Evolutionary conservation across 768 basidiomycete genomes (phyloP), one percentile per base, ranked within the genome.

Genomic region (Tephrocybe sp.): DNA sequence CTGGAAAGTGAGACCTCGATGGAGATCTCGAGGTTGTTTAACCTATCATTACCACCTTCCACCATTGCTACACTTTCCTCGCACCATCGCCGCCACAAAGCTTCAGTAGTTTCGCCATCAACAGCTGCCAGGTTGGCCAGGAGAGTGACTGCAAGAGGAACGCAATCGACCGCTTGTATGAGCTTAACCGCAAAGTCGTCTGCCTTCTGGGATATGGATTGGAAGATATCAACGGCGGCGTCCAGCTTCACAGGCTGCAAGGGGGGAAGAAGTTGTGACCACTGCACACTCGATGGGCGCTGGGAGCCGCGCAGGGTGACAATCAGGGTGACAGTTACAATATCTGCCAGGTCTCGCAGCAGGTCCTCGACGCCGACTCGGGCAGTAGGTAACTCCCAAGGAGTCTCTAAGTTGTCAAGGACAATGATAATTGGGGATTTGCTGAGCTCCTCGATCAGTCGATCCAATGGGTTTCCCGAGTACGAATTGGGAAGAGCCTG

Each of bases 351-450:
- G 15, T 63, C 55, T 12, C 44, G 38, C 6, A 69, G 52, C 6
- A 67, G 40, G 2, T 24, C 24, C 52, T 69, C 68, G 1, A 66
- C 50, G 1, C 56, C 60, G 3, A 60, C 49, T 8, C 61, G 60
- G 16, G 53, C 59, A 5, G 53, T 43, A n/a, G 56, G 49, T 2
- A 60, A 49, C 33, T 67, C 65, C 67, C 66, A 70, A 1, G 61
- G 57, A 2, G 66, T 67, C 50, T 70, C 69, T 8, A 69, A 62
- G 42, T 69, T 69, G 44, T 69, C 68, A 7, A 69, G 47, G 11
- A 64, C 56, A 34, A 70, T 27, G 11, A 69, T 42, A 33, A 43
- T 57, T 9, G 55, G 49, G 12, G 38, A 33, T 37, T 42, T 41
- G 13, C 27, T 42, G 8, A 65, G 54, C 13, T 39, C 50, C 2